These are phyloP conservation scores for Venturia effusa DNA, from an alignment of 2,329 filamentous ascomycete genomes.

Conservation along the genomic window DNA sequence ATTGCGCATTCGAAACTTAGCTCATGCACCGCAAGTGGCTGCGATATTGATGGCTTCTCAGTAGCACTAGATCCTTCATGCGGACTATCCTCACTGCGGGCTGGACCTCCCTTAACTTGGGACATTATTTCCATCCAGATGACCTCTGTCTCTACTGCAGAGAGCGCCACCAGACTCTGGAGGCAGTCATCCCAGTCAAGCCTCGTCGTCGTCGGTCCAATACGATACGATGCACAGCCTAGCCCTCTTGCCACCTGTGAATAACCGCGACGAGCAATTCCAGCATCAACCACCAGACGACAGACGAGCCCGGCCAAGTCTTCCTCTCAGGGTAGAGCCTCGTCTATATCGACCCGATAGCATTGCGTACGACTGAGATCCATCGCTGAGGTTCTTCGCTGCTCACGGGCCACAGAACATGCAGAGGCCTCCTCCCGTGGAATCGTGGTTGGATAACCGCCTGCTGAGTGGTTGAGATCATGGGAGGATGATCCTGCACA, in stretches of 20 bases:
- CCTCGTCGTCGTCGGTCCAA: not conserved
- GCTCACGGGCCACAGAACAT: not conserved
- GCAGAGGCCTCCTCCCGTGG: slow-evolving; percentile 1
- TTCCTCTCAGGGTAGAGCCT: not conserved
- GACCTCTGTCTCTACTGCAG: not conserved
- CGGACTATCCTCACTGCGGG: not conserved
- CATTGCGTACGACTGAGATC: too few species aligned
- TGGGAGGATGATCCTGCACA: not conserved
- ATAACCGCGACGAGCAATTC: not conserved
- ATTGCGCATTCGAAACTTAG: not conserved
- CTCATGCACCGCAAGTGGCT: not conserved
- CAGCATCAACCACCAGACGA: not conserved
- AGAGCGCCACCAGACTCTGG: not conserved
- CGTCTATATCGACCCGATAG: too few species aligned
- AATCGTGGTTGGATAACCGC: not conserved
- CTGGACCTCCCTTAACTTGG: not conserved
- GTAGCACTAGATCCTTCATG: not conserved
- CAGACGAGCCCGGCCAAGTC: too few species aligned
- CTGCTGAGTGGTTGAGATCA: not conserved
- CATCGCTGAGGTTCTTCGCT: too few species aligned
- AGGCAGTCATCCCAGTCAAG: not conserved
- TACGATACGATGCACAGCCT: not conserved
- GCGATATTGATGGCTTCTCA: not conserved
- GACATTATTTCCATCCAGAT: not conserved
- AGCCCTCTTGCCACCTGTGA: not conserved